Base-by-base conservation (phyloP, 148 eudicot species). In the Dianthus caryophyllus region DNA sequence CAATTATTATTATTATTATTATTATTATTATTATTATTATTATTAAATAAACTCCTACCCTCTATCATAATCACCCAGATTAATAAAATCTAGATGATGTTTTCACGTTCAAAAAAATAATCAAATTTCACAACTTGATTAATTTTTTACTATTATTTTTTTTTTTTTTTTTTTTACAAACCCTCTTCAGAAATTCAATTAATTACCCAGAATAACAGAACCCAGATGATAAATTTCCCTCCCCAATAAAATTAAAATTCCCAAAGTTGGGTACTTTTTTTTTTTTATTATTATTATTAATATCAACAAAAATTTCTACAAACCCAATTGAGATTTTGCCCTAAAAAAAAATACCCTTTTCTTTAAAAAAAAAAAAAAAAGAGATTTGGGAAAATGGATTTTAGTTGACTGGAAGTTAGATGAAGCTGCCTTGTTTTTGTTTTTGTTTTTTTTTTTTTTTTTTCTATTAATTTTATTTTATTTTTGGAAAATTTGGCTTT, bases 61-160 rank as follows among this genome's bases (percentile, higher is more conserved):
- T 76, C 65, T 61, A 64, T 73, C 77, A 78, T 70, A 70, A 78
- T 66, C 77, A 10, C 67, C 38, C 27, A 65, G 53, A 59, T 46
- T n/a, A 52, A 65, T 12, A 58, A 17, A 57, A 41, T 73, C 71
- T 74, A 66, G 67, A 71, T 43, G 6, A 10, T 39, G 13, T 21
- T 61, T 44, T 31, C 30, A 21, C 38, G 7, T 13, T 13, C 44
- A 41, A 41, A 5, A 33, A 33, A 33, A 33, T 33, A 33, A 33
- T 33, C 38, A 33, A 33, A 33, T 3, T 33, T 33, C 38, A 2
- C 7, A 33, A 33, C 38, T 33, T 33, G 3, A 2, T 2, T 33
- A 7, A 33, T 2, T 2, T 33, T 33, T 33, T 2, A 33, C n/a
- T 54, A 33, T 0, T 2, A 25, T n/a, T n/a, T n/a, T n/a, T 66